Evolutionary conservation across 345 rosid genomes (phyloP).

Genomic region (Rhodamnia rubescens): DNA sequence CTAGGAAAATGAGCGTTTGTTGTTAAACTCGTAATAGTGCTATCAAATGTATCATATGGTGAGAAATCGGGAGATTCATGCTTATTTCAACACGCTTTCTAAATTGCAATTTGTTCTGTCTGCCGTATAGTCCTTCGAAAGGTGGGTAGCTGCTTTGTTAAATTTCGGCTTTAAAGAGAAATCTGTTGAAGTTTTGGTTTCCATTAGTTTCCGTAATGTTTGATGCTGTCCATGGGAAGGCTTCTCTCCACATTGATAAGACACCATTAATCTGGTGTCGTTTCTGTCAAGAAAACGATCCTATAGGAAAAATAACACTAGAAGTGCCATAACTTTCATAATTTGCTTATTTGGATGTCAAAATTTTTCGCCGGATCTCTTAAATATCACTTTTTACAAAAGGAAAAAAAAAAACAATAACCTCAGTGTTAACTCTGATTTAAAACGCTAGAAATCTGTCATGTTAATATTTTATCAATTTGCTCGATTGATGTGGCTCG

Average conservation of each 20-base stretch:
- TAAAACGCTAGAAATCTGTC: neutral
- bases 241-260: neutral
- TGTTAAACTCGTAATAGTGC: neutral
- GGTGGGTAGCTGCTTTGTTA: neutral
- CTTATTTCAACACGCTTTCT: neutral
- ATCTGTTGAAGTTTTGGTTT: neutral
- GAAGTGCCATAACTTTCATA: neutral
- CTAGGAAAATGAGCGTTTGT: neutral
- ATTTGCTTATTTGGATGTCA: neutral
- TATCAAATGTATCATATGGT: neutral
- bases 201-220: neutral
- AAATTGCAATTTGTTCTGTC: neutral
- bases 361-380: neutral
- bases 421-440: neutral
- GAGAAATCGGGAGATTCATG: neutral
- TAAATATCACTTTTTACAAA: neutral
- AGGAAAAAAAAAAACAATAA: neutral
- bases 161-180: neutral
- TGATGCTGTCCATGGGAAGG: neutral
- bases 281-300: neutral
- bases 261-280: neutral
- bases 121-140: neutral
- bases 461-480: neutral
- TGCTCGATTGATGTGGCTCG: accelerated
- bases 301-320: neutral